Percentiles rank a stretch among this genome's conserved stretches.
These are phyloP conservation scores for Rhinocladiella mackenziei DNA, from an alignment of 2,329 filamentous ascomycete species.

Conservation along the genomic window DNA sequence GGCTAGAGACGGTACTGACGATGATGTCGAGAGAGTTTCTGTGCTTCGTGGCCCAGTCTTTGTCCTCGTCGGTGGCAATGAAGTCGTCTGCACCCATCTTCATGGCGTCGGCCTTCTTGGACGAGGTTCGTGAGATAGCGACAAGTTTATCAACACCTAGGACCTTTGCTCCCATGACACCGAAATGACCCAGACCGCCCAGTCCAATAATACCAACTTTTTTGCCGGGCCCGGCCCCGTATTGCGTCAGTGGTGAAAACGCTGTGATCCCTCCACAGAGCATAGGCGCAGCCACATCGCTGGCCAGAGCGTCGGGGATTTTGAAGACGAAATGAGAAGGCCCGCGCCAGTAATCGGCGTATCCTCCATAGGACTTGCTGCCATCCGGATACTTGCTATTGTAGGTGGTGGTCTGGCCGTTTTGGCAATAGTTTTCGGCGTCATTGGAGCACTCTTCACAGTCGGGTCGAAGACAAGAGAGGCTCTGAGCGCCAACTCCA, in stretches of 20 bases:
- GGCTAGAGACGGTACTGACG: conserved; percentile 54
- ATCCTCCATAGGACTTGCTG: conserved; percentile 64
- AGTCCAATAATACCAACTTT: conserved; percentile 68
- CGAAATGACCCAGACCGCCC: conserved; percentile 71
- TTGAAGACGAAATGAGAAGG: conserved; percentile 39
- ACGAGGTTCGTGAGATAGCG: conserved; percentile 52
- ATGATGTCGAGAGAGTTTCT: conserved; percentile 53
- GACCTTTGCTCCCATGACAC: conserved; percentile 66
- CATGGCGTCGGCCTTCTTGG: conserved; percentile 51
- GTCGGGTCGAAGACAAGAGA: conserved; percentile 49
- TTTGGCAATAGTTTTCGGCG: conserved; percentile 41
- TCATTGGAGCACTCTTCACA: conserved; percentile 53
- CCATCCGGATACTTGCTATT: conserved; percentile 57
- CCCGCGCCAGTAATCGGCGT: conserved; percentile 54
- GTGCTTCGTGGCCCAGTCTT: conserved; percentile 51
- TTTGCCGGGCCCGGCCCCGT: conserved; percentile 67
- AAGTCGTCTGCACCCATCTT: conserved; percentile 54
- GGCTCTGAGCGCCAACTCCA: conserved; percentile 59
- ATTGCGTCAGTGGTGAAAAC: conserved; percentile 64
- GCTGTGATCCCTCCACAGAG: conserved; percentile 75
- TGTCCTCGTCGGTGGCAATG: conserved; percentile 56
- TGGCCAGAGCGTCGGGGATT: conserved; percentile 51
- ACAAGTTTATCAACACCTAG: conserved; percentile 63
- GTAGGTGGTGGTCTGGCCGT: conserved; percentile 51
- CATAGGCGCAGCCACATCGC: conserved; percentile 61